phyloP scores from a whole-genome alignment of 352 stramenopile genomes.

The Pythium periplocum region DNA sequence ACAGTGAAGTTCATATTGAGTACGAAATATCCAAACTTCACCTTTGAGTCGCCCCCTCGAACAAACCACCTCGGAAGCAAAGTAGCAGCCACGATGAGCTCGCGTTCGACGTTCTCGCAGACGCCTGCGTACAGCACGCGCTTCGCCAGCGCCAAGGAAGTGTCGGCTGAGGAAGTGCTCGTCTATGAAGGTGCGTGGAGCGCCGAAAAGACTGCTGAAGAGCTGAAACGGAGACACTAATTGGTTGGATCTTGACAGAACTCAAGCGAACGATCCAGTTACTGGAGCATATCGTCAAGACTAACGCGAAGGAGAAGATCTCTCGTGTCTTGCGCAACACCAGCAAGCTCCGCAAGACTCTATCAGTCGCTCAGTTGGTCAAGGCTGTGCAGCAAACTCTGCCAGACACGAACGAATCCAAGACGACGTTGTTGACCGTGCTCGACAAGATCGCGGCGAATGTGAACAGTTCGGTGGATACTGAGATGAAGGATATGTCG shows the following conservation, averaged over 20 bases:
- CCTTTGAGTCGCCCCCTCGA: no score
- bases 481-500: conserved; percentile 53
- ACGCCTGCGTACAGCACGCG: conserved; percentile 50
- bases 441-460: conserved; percentile 44
- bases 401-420: conserved; percentile 58
- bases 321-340: conserved; percentile 73
- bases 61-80: background rate
- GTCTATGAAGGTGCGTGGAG: conserved; percentile 52
- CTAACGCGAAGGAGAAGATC: conserved; percentile 84
- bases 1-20: no score
- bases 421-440: conserved; percentile 41
- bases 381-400: conserved; percentile 56
- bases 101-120: conserved; percentile 71
- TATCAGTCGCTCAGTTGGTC: conserved; percentile 56
- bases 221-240: no score
- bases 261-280: conserved; percentile 68
- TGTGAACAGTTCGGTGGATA: conserved; percentile 31
- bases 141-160: conserved; percentile 35
- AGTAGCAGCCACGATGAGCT: conserved; percentile 35
- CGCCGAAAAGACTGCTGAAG: no score
- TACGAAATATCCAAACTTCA: no score
- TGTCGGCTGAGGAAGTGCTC: conserved; percentile 48
- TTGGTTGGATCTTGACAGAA: conserved; percentile 25
- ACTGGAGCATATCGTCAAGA: conserved; percentile 74
- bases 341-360: conserved; percentile 73